Conservation (phyloP, 2,329 filamentous ascomycete species). For the Neonectria coccinea region DNA sequence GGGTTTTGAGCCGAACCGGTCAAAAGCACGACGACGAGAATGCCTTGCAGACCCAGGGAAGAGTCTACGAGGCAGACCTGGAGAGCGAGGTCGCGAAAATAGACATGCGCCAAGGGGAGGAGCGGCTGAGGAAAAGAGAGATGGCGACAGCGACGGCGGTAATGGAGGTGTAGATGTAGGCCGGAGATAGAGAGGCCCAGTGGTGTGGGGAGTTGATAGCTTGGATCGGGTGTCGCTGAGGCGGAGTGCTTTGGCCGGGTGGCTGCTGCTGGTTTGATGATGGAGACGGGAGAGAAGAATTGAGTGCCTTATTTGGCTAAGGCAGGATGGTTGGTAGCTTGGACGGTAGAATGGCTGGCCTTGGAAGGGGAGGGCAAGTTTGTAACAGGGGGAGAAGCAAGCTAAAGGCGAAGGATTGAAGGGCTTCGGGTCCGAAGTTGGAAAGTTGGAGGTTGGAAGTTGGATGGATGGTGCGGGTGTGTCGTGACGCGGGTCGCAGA, state of each 20-base stretch:
- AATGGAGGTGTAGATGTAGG: constrained; percentile 1
- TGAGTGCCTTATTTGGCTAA: constrained; percentile 8
- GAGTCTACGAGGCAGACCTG: constrained; percentile 10
- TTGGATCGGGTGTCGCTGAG: constrained; percentile 10
- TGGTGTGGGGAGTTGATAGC: constrained; percentile 15
- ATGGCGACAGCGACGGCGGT: background rate
- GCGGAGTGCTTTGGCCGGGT: constrained; percentile 2
- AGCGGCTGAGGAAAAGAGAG: background rate
- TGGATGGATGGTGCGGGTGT: background rate
- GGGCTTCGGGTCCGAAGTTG: constrained; percentile 29
- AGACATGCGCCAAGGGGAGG: background rate
- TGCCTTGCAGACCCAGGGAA: constrained; percentile 39
- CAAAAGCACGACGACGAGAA: constrained; percentile 39
- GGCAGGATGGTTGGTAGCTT: constrained; percentile 25
- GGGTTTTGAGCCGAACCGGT: constrained; percentile 28
- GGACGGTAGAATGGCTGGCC: constrained; percentile 36
- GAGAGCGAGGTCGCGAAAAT: constrained; percentile 4
- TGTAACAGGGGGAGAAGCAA: constrained; percentile 36
- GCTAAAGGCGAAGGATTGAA: constrained; percentile 29
- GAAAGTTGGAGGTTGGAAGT: constrained; percentile 13
- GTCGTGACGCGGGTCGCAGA: too few species aligned
- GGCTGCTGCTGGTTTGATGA: constrained; percentile 5
- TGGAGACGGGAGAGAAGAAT: constrained; percentile 6
- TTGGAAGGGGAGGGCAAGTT: constrained; percentile 35
- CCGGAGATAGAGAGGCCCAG: constrained; percentile 1